Conservation (phyloP, 805 yeast species). For the Yamadazyma akitaensis region DNA sequence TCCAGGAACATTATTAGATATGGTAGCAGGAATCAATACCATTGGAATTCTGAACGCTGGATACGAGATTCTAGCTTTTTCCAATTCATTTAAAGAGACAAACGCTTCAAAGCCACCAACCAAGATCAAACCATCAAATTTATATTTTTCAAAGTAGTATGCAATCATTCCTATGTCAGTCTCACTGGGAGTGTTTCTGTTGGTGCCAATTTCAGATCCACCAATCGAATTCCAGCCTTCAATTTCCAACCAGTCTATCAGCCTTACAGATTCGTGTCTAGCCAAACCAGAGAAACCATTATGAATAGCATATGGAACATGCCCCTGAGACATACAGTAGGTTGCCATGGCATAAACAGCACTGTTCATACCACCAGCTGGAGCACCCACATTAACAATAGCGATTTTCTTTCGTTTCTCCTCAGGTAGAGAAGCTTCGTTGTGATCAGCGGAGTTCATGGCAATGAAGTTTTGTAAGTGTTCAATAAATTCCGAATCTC, state of each 20-base stretch:
- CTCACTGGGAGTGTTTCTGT: slow-evolving; percentile 76
- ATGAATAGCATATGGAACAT: slow-evolving; percentile 82
- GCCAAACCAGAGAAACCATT: slow-evolving; percentile 92
- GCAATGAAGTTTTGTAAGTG: slow-evolving; percentile 69
- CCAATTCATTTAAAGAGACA: slow-evolving; percentile 75
- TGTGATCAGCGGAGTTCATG: slow-evolving; percentile 66
- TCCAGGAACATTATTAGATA: slow-evolving; percentile 98
- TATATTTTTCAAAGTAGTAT: slow-evolving; percentile 83
- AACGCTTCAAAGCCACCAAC: slow-evolving; percentile 99
- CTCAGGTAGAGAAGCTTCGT: slow-evolving; percentile 55
- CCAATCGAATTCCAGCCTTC: slow-evolving; percentile 88
- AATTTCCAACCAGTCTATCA: slow-evolving; percentile 78
- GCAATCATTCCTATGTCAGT: slow-evolving; percentile 87
- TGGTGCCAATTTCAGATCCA: slow-evolving; percentile 97
- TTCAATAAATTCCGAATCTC: slow-evolving; percentile 87
- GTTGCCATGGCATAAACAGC: slow-evolving; percentile 89
- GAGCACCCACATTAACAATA: slow-evolving; percentile 91
- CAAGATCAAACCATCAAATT: slow-evolving; percentile 82
- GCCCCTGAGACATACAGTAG: slow-evolving; percentile 87
- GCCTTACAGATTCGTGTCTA: slow-evolving; percentile 79
- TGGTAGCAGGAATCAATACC: slow-evolving; percentile 91
- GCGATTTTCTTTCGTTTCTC: slow-evolving; percentile 70
- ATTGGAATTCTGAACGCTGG: slow-evolving; percentile 94
- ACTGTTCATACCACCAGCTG: slow-evolving; percentile 94
- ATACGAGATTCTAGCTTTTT: slow-evolving; percentile 69